Evolutionary conservation across 257 asterid species (phyloP), one percentile per base, ranked within the genome.

Genomic region (Verbascum thapsus): DNA sequence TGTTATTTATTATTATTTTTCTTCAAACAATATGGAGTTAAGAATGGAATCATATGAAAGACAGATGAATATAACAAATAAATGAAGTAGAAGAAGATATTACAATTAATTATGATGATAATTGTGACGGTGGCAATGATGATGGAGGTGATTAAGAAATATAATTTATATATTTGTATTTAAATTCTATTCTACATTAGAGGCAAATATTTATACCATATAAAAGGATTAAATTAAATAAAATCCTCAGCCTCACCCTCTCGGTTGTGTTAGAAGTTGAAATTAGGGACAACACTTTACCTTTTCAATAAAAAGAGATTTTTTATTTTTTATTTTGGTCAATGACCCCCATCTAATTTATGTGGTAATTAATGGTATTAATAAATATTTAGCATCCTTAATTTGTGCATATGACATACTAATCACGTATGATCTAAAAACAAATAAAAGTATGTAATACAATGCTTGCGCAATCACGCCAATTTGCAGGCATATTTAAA

Each of bases 61-160:
- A 38, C 16, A 43, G 50, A 43, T 43, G 50, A n/a, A 10, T 43
- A 17, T 17, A 11, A 13, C 18, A 43, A 7, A n/a, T 11, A 43
- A 15, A 11, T 10, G 50, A 43, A n/a, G n/a, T n/a, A 18, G 13
- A 57, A 9, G 26, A 57, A 16, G 15, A 15, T 53, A 15, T n/a
- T n/a, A 26, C 32, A 26, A 26, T 1, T 53, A 23, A 53, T 20
- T 30, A 34, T 34, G 60, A 53, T 53, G 43, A 13, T 12, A 41
- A 12, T 9, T 8, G 65, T 41, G 65, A 59, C n/a, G 0, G 13
- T 22, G 65, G 22, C 65, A 42, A 20, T 43, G 41, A 59, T 44
- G 53, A 41, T 18, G 41, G 23, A 22, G 19, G 37, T 41, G 39
- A 58, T 58, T 39, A 10, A 41, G 3, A 19, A 57, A 16, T 26